Evolutionary conservation across 441 rosid species (phyloP).

Genomic region (Pelargonium cotyledonis): DNA sequence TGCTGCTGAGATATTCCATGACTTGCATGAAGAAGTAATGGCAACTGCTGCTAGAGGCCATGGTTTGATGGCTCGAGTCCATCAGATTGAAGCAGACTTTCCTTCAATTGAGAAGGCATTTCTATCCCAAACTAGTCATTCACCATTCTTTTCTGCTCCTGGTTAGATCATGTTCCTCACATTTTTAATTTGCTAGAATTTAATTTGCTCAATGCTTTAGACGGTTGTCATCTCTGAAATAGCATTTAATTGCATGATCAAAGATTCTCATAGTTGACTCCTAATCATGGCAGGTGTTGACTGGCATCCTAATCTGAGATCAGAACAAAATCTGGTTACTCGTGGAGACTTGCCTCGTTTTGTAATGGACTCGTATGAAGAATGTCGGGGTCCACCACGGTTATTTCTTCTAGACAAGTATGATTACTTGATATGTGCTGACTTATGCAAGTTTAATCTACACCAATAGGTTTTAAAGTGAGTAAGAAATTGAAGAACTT

Average conservation of each 20-base stretch:
- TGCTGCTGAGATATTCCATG: constrained; percentile 88
- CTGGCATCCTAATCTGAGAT: constrained; percentile 72
- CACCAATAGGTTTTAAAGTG: constrained; percentile 5
- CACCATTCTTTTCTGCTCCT: constrained; percentile 41
- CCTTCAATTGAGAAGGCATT: constrained; percentile 73
- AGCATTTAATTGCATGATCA: no score
- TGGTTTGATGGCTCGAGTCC: constrained; percentile 62
- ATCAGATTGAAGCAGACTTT: constrained; percentile 71
- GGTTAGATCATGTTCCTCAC: constrained; percentile 33
- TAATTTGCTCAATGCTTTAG: no score
- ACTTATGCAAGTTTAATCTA: neutral
- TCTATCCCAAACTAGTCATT: constrained; percentile 67
- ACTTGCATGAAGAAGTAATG: constrained; percentile 75
- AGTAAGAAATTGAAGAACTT: constrained; percentile 14
- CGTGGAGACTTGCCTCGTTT: constrained; percentile 89
- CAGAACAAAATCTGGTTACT: constrained; percentile 61
- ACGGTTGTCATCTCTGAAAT: no score
- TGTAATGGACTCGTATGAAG: constrained; percentile 95
- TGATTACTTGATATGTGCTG: constrained; percentile 18
- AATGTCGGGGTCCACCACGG: constrained; percentile 86
- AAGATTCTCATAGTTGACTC: constrained; percentile 2
- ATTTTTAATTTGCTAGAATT: neutral
- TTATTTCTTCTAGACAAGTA: constrained; percentile 92
- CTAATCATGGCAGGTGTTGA: constrained; percentile 51
- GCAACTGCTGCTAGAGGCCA: constrained; percentile 74